These are phyloP conservation scores for Viola odorata DNA, from an alignment of 345 rosid species.

Conservation along the genomic window DNA sequence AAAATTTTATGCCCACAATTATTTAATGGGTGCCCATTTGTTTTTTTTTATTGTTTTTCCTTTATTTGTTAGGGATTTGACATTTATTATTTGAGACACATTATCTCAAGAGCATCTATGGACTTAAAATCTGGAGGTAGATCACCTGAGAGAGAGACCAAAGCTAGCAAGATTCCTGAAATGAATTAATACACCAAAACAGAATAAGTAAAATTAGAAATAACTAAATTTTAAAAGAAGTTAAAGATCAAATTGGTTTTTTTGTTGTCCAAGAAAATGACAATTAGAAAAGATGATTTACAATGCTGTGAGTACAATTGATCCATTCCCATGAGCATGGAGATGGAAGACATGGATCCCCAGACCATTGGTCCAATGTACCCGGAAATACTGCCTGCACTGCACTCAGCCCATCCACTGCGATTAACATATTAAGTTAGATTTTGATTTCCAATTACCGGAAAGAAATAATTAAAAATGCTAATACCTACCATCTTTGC, in stretches of 20 bases:
- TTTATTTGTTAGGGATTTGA: too few relatives aligned
- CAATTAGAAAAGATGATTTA: conserved; percentile 15
- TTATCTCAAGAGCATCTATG: conserved; percentile 35
- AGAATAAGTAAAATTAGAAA: too few relatives aligned
- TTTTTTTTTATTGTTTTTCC: too few relatives aligned
- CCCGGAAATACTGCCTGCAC: conserved; percentile 12
- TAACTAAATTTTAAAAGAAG: too few relatives aligned
- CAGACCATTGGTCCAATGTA: conserved; percentile 24
- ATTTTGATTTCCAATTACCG: too few relatives aligned
- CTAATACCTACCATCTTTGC: conserved; percentile 29
- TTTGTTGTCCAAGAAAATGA: too few relatives aligned
- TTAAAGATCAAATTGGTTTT: too few relatives aligned
- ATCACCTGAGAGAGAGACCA: conserved; percentile 32
- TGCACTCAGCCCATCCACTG: conserved; percentile 32
- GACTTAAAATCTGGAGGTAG: conserved; percentile 44
- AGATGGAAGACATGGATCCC: conserved; percentile 51
- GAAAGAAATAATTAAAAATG: not conserved
- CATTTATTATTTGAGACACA: too few relatives aligned
- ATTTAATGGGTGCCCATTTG: too few relatives aligned
- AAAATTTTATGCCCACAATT: too few relatives aligned
- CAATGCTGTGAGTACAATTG: conserved; percentile 44
- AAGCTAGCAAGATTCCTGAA: conserved; percentile 34
- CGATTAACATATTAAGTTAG: too few relatives aligned
- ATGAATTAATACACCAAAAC: too few relatives aligned
- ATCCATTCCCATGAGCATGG: conserved; percentile 45